Percentiles rank a stretch among this genome's conserved stretches.
phyloP scores from a whole-genome alignment of 1,284 basidiomycete genomes.

The Tylopilus orsonianus region DNA sequence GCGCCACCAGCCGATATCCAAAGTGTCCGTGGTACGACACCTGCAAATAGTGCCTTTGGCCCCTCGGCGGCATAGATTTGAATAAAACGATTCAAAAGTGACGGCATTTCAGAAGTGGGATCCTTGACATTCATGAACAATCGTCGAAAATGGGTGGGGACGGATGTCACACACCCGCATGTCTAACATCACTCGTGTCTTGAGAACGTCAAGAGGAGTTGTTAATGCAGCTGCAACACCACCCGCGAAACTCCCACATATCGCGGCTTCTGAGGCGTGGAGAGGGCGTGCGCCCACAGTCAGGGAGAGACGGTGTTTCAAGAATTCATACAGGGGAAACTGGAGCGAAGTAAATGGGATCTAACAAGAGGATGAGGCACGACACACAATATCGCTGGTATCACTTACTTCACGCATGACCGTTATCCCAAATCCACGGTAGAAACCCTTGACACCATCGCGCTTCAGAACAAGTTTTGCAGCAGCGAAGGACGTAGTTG shows the following conservation, averaged over 20 bases:
- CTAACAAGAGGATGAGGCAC: constrained; percentile 40
- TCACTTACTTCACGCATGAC: constrained; percentile 72
- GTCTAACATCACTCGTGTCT: constrained; percentile 97
- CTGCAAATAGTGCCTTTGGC: constrained; percentile 75
- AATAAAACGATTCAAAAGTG: constrained; percentile 53
- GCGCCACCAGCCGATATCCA: constrained; percentile 98
- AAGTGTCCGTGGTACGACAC: constrained; percentile 87
- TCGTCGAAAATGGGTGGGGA: constrained; percentile 2
- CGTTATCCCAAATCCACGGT: constrained; percentile 78
- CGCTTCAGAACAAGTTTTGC: constrained; percentile 50
- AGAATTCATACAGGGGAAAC: constrained; percentile 92
- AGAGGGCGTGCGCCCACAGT: constrained; percentile 55
- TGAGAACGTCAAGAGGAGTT: constrained; percentile 95
- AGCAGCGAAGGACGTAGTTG: constrained; percentile 47
- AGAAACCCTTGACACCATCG: constrained; percentile 71
- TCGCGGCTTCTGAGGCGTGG: constrained; percentile 81
- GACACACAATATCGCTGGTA: neutral
- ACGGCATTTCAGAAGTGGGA: constrained; percentile 50
- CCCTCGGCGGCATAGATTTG: constrained; percentile 80
- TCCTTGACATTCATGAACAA: constrained; percentile 37
- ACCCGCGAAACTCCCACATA: constrained; percentile 91
- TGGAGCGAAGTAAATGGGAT: constrained; percentile 98
- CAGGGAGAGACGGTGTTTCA: constrained; percentile 70
- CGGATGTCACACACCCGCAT: constrained; percentile 47
- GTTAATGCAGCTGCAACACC: constrained; percentile 88